Percentiles rank a stretch among this genome's conserved stretches.
Evolutionary conservation across 1,139 yeast genomes (phyloP).

Genomic region (Hansenula lynferdii): DNA sequence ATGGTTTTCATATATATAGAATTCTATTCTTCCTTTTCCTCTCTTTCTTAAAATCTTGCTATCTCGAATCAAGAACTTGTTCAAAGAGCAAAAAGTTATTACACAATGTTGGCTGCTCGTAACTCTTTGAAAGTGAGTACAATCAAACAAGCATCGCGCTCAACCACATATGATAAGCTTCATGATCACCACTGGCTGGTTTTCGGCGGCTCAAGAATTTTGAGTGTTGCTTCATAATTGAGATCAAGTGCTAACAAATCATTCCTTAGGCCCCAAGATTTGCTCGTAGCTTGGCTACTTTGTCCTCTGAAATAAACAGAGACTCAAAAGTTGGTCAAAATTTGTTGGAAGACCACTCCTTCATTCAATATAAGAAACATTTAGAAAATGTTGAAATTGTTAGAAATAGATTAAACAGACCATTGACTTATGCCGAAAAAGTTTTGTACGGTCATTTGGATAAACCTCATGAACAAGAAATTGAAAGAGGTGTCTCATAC

Average conservation of each 20-base stretch:
- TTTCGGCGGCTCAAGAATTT: not conserved
- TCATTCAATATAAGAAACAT: constrained; percentile 72
- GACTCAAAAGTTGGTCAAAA: constrained; percentile 93
- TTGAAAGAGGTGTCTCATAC: constrained; percentile 94
- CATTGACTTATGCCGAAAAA: constrained; percentile 97
- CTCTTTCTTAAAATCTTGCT: constrained; percentile 1
- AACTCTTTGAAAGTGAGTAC: constrained; percentile 23
- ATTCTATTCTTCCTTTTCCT: constrained; percentile 20
- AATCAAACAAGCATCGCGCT: too few relatives aligned
- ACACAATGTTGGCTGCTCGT: constrained; percentile 34
- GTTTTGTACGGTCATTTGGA: constrained; percentile 94
- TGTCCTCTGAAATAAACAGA: constrained; percentile 58
- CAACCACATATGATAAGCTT: not conserved
- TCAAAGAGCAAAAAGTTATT: not conserved
- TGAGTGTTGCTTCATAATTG: not conserved
- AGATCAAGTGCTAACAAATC: constrained; percentile 1
- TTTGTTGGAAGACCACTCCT: constrained; percentile 83
- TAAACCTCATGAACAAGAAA: constrained; percentile 92
- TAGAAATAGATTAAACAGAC: constrained; percentile 82
- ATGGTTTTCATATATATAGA: constrained; percentile 5
- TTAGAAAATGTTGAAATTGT: constrained; percentile 85
- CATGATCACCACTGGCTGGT: not conserved
- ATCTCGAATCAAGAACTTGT: constrained; percentile 1
- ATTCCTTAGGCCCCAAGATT: constrained; percentile 14
- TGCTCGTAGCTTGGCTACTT: constrained; percentile 71